Base-by-base conservation (phyloP, 2,329 filamentous ascomycete genomes). In the Colletotrichum tropicicola region DNA sequence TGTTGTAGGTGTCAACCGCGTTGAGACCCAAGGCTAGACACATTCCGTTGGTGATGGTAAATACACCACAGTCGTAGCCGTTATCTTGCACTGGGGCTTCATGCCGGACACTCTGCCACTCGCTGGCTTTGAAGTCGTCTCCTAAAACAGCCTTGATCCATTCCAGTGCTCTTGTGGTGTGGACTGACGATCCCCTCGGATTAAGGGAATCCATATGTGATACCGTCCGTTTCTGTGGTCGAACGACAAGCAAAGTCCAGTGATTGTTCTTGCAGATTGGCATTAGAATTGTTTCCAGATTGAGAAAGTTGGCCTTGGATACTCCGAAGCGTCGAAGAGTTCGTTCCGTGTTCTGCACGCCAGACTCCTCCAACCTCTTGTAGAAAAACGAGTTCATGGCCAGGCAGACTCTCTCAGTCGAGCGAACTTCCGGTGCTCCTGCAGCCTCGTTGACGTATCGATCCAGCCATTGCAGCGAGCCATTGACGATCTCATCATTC, bases 401-500 rank as follows among this genome's bases (percentile, higher is more conserved):
- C 48, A 89, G 83, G 67, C 88, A 89, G 59, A 87, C 87, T 6
- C 90, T 88, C 3, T 85, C 52, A 17, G 5, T 74, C n/a, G 66
- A 66, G 17, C 53, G 54, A 15, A 61, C 70, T 68, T 83, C 80
- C 52, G 79, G 80, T 57, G 83, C 83, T 25, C 88, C 88, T 27
- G 83, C 83, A 30, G 83, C 78, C 62, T 82, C 77, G 72, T 91
- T 91, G 70, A 89, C 78, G 52, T 83, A 83, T 15, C 82, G 80
- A 49, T 89, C 87, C 13, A 93, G 78, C 72, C 87, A 85, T 27
- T 83, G 77, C 25, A 93, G 81, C 49, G 87, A 87, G 13, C 87
- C 86, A 70, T 93, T 92, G 70, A 95, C 87, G 53, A 91, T 87
- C 69, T 92, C 89, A 73, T 94, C 92, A 68, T 94, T 94, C 6